phyloP scores from a whole-genome alignment of 495 filamentous ascomycete species.

The Pseudotulostoma volvatum region DNA sequence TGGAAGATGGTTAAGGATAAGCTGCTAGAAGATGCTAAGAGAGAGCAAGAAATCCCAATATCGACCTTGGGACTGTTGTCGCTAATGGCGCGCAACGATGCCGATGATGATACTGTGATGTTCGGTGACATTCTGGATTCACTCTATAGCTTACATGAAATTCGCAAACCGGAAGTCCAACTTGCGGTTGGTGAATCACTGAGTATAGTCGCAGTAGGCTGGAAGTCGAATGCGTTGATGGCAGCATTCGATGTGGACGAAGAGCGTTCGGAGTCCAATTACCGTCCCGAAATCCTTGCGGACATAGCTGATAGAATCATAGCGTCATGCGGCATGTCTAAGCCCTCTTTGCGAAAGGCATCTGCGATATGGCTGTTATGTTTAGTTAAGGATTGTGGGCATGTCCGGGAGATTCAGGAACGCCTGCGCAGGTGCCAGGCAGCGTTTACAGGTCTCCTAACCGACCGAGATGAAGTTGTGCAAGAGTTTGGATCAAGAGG shows the following conservation, averaged over 20 bases:
- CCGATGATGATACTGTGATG: constrained; percentile 11
- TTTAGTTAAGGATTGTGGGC: constrained; percentile 79
- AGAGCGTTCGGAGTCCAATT: constrained; percentile 20
- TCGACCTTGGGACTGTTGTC: constrained; percentile 48
- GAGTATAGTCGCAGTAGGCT: constrained; percentile 56
- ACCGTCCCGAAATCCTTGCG: constrained; percentile 33
- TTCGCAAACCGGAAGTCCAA: constrained; percentile 68
- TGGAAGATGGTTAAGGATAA: constrained; percentile 37
- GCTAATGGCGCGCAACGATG: constrained; percentile 33
- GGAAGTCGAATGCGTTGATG: constrained; percentile 49
- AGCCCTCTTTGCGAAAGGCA: constrained; percentile 74
- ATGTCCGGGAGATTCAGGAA: constrained; percentile 50
- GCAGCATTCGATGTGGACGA: constrained; percentile 47
- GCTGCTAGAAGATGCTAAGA: constrained; percentile 48
- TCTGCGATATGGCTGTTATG: constrained; percentile 87
- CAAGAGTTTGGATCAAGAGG: constrained; percentile 91
- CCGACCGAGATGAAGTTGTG: constrained; percentile 78
- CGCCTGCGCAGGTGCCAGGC: constrained; percentile 64
- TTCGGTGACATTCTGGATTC: constrained; percentile 36
- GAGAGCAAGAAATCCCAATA: constrained; percentile 70
- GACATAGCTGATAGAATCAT: constrained; percentile 50
- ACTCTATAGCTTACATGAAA: constrained; percentile 62
- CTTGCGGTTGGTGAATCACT: constrained; percentile 82
- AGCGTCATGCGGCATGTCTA: constrained; percentile 57
- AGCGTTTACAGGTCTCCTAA: constrained; percentile 74